Evolutionary conservation across 176 grass and related monocot species (phyloP).

Genomic region (Carex myosuroides): DNA sequence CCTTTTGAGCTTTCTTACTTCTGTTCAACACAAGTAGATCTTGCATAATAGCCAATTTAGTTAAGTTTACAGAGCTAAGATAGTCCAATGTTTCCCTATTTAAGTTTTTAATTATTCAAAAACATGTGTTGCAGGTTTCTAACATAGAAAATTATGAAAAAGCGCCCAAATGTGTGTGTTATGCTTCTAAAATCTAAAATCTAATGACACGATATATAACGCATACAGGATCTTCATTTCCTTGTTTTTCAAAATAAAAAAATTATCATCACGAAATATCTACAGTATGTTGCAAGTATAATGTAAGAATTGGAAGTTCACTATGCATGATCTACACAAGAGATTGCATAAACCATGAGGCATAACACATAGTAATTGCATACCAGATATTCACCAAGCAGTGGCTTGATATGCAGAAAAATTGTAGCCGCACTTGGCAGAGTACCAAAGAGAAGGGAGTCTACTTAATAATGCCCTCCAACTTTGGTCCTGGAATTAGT

Average conservation of each 20-base stretch:
- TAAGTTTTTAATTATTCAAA: neutral
- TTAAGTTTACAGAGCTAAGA: neutral
- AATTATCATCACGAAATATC: neutral
- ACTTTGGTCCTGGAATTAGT: conserved; percentile 23
- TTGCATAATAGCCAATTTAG: neutral
- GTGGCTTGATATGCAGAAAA: conserved; percentile 19
- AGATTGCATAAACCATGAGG: neutral
- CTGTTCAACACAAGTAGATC: neutral
- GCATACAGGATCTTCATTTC: neutral
- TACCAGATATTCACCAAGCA: conserved; percentile 19
- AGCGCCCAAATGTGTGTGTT: neutral
- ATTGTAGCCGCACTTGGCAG: neutral
- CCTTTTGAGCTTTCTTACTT: neutral
- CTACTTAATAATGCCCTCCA: conserved; percentile 21
- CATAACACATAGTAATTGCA: conserved; percentile 20
- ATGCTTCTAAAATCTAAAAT: neutral
- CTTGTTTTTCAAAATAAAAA: neutral
- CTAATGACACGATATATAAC: neutral
- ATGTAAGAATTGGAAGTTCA: neutral
- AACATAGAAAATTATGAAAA: neutral
- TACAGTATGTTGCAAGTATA: neutral
- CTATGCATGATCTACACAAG: neutral
- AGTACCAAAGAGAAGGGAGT: conserved; percentile 28
- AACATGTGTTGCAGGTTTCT: neutral
- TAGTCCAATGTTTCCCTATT: neutral